phyloP scores from a whole-genome alignment of 2,329 filamentous ascomycete genomes.

The Fusarium torreyae region DNA sequence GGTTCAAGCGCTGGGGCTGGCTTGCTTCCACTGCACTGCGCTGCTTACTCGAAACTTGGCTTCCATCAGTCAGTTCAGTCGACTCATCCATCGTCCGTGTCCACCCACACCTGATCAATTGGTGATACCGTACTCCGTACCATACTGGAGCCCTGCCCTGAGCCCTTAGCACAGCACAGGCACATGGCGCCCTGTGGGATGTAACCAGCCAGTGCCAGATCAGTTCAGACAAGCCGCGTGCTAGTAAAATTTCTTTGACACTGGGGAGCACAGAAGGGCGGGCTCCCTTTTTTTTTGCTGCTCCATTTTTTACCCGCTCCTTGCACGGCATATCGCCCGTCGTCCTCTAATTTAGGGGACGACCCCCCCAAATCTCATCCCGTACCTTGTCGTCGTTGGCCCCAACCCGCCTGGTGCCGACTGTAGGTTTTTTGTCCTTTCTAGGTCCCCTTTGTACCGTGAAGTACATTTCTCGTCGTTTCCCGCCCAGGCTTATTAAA shows the following conservation, averaged over 20 bases:
- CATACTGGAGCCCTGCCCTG: slow-evolving; percentile 39
- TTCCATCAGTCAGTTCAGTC: slow-evolving; percentile 25
- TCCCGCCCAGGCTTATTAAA: slow-evolving; percentile 43
- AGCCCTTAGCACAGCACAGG: slow-evolving; percentile 30
- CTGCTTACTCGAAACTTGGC: slow-evolving; percentile 24
- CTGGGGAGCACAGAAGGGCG: slow-evolving; percentile 10
- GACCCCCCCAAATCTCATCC: slow-evolving; percentile 40
- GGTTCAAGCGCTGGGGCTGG: slow-evolving; percentile 23
- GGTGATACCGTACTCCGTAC: slow-evolving; percentile 15
- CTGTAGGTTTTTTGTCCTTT: slow-evolving; percentile 22
- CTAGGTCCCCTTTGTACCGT: slow-evolving; percentile 13
- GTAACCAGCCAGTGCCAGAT: slow-evolving; percentile 36
- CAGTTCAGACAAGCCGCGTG: slow-evolving; percentile 37
- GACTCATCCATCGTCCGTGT: slow-evolving; percentile 16
- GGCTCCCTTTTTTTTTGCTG: slow-evolving; percentile 25
- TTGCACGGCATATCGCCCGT: slow-evolving; percentile 43
- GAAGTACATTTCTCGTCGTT: slow-evolving; percentile 33
- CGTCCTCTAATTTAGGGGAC: slow-evolving; percentile 47
- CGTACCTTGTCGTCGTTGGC: slow-evolving; percentile 47
- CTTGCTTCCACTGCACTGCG: not conserved
- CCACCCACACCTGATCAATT: slow-evolving; percentile 42
- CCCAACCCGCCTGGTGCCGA: slow-evolving; percentile 33
- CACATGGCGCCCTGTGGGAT: slow-evolving; percentile 36
- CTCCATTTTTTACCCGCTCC: slow-evolving; percentile 50
- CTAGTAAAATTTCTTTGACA: slow-evolving; percentile 46